phyloP scores from a whole-genome alignment of 306 rosid genomes.

The Prinsepia uniflora region DNA sequence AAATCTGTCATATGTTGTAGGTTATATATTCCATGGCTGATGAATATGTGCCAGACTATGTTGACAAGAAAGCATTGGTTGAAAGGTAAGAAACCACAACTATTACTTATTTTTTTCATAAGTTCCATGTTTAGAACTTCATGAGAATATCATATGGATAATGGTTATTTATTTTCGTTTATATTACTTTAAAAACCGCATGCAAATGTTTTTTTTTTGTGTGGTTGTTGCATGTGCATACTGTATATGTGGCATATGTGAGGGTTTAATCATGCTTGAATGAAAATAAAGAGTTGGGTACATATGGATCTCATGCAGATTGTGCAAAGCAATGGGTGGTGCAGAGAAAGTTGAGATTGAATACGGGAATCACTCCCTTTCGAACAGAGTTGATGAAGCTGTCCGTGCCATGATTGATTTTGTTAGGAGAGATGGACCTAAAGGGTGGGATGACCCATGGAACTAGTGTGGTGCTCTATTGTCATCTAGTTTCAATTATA shows the following conservation, averaged over 20 bases:
- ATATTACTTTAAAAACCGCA: conserved; percentile 2
- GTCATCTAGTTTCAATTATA: conserved; percentile 2
- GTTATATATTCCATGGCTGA: conserved; percentile 91
- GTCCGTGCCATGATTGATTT: conserved; percentile 77
- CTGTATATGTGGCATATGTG: not conserved
- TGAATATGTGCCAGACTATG: conserved; percentile 93
- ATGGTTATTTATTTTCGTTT: not conserved
- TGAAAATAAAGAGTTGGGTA: conserved; percentile 9
- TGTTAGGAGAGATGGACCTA: conserved; percentile 84
- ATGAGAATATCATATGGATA: not conserved
- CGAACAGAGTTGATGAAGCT: conserved; percentile 83
- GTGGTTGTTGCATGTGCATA: not conserved
- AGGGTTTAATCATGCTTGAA: not conserved
- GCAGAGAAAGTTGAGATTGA: conserved; percentile 88
- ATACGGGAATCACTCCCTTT: conserved; percentile 92
- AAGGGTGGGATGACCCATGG: conserved; percentile 99
- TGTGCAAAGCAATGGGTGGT: conserved; percentile 93
- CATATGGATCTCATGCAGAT: conserved; percentile 45
- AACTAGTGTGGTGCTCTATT: conserved; percentile 30
- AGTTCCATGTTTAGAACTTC: not conserved
- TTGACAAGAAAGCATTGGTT: conserved; percentile 81
- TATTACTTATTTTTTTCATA: conserved; percentile 2
- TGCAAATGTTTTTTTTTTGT: not conserved
- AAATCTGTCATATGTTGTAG: conserved; percentile 38
- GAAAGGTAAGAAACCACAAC: conserved; percentile 52